Percentiles rank a stretch among this genome's conserved stretches.
Evolutionary conservation across 2,329 filamentous ascomycete genomes (phyloP).

Genomic region (Lojkania enalia): DNA sequence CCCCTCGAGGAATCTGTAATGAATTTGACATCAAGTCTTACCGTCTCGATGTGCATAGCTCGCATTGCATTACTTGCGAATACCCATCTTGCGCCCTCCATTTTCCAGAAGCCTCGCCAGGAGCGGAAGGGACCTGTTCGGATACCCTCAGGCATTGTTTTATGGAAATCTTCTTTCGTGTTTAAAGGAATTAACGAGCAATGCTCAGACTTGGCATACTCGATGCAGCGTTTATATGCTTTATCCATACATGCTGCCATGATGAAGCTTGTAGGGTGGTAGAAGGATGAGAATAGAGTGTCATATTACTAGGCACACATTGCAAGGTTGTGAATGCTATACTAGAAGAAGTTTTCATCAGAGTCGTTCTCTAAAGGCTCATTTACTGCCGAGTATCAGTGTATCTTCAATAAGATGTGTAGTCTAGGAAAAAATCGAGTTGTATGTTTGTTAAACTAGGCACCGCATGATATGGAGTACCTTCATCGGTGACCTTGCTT

Average conservation of each 20-base stretch:
- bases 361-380: conserved; percentile 27
- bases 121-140: conserved; percentile 54
- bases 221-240: conserved; percentile 44
- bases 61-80: conserved; percentile 55
- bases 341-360: conserved; percentile 43
- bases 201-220: conserved; percentile 40
- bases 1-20: conserved; percentile 48
- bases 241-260: conserved; percentile 49
- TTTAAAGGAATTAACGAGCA: conserved; percentile 41
- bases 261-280: conserved; percentile 54
- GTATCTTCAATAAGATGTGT: no score
- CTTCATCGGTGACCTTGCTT: conserved; percentile 53
- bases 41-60: conserved; percentile 51
- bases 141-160: conserved; percentile 57
- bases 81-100: conserved; percentile 56
- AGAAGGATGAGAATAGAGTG: conserved; percentile 48
- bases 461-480: no score
- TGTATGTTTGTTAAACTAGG: no score
- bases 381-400: no score
- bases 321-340: conserved; percentile 38
- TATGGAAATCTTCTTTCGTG: conserved; percentile 51
- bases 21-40: conserved; percentile 52
- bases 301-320: conserved; percentile 51
- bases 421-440: no score
- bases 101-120: conserved; percentile 56